These are phyloP conservation scores for Globisporangium spiculum DNA, from an alignment of 352 stramenopile genomes.

Conservation along the genomic window DNA sequence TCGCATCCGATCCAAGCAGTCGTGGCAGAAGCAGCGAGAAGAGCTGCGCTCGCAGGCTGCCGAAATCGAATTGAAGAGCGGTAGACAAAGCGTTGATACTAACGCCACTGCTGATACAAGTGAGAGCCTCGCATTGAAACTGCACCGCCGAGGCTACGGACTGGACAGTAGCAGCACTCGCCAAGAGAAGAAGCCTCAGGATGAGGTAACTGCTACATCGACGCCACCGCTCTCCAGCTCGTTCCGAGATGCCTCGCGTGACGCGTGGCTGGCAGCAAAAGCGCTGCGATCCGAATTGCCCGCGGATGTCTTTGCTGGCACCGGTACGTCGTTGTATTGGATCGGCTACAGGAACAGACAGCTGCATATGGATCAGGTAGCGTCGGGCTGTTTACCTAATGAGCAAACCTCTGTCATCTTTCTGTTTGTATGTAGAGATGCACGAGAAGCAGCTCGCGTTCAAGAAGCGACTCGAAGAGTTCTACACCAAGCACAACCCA, in stretches of 20 bases:
- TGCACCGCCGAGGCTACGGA: conserved; percentile 55
- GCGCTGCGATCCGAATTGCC: conserved; percentile 23
- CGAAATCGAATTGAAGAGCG: conserved; percentile 15
- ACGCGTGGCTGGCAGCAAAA: conserved; percentile 26
- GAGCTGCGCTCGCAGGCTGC: conserved; percentile 34
- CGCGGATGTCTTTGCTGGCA: conserved; percentile 2
- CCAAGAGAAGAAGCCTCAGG: neutral
- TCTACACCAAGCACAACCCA: conserved; percentile 75
- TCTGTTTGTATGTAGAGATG: conserved; percentile 1
- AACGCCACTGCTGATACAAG: neutral
- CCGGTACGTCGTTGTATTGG: neutral
- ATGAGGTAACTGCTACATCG: neutral
- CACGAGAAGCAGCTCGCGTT: conserved; percentile 16
- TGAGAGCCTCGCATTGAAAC: conserved; percentile 38
- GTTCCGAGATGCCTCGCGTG: conserved; percentile 30
- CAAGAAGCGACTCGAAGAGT: conserved; percentile 43
- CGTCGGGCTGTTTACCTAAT: neutral
- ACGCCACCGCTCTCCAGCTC: conserved; percentile 20
- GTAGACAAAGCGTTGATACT: neutral
- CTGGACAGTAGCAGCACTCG: conserved; percentile 22
- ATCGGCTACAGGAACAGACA: neutral
- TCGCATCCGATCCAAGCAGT: conserved; percentile 54
- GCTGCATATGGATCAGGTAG: neutral
- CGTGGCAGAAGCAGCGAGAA: conserved; percentile 57
- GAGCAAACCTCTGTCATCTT: neutral